These are phyloP conservation scores for Peltaster fructicola DNA, from an alignment of 2,329 filamentous ascomycete genomes.

Conservation along the genomic window DNA sequence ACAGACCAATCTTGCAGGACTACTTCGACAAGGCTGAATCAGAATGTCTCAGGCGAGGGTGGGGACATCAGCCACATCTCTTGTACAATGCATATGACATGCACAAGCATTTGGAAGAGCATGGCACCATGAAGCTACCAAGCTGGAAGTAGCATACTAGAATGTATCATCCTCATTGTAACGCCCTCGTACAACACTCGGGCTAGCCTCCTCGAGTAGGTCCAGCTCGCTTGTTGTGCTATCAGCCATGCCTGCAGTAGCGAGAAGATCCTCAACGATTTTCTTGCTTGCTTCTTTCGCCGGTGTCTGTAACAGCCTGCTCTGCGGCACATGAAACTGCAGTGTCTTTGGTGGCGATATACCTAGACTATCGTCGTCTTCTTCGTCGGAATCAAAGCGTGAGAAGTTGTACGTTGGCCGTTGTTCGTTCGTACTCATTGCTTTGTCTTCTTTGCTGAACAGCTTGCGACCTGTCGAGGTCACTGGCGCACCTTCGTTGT, in stretches of 20 bases:
- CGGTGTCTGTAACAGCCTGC: slow-evolving; percentile 62
- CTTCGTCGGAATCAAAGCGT: slow-evolving; percentile 14
- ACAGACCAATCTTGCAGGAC: slow-evolving; percentile 61
- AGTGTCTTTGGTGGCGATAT: slow-evolving; percentile 84
- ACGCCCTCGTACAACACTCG: slow-evolving; percentile 27
- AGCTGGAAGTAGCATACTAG: slow-evolving; percentile 34
- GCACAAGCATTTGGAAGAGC: slow-evolving; percentile 65
- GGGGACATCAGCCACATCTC: slow-evolving; percentile 79
- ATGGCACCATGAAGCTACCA: slow-evolving; percentile 77
- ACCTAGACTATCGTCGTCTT: slow-evolving; percentile 38
- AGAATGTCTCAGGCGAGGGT: slow-evolving; percentile 70
- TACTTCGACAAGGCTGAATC: slow-evolving; percentile 78
- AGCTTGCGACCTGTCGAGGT: slow-evolving; percentile 19
- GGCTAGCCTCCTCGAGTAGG: slow-evolving; percentile 27
- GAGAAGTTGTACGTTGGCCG: slow-evolving; percentile 5
- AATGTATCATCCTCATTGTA: slow-evolving; percentile 31
- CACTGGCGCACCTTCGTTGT: slow-evolving; percentile 8
- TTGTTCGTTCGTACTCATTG: too few species aligned
- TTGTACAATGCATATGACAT: slow-evolving; percentile 78
- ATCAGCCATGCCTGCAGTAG: slow-evolving; percentile 54
- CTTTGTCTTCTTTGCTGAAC: slow-evolving; percentile 16
- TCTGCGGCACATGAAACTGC: slow-evolving; percentile 64
- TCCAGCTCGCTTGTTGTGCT: slow-evolving; percentile 24
- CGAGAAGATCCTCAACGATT: slow-evolving; percentile 64
- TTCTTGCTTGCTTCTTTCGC: slow-evolving; percentile 64